These are phyloP conservation scores for Amanita subjunquillea DNA, from an alignment of 768 basidiomycete species.

Conservation along the genomic window DNA sequence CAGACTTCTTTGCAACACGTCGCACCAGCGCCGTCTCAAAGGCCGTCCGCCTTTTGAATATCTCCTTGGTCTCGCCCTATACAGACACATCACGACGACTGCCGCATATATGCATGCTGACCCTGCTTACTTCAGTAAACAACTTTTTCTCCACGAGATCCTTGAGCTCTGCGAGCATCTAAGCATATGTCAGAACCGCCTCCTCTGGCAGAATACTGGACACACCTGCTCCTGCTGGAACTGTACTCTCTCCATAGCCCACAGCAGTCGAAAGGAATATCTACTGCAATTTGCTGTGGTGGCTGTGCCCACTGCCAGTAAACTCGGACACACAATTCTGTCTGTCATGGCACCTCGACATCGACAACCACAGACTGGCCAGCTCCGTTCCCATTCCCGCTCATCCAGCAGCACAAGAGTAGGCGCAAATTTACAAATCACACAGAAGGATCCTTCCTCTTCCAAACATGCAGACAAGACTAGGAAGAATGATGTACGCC, in stretches of 20 bases:
- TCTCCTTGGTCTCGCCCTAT: slow-evolving; percentile 73
- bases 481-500: slow-evolving; percentile 40
- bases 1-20: slow-evolving; percentile 73
- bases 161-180: slow-evolving; percentile 94
- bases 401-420: slow-evolving; percentile 53
- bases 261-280: background rate
- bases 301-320: slow-evolving; percentile 4
- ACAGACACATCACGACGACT: background rate
- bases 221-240: slow-evolving; percentile 85
- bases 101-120: background rate
- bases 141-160: slow-evolving; percentile 79
- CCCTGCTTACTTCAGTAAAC: slow-evolving; percentile 59
- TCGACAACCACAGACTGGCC: slow-evolving; percentile 31
- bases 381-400: slow-evolving; percentile 53
- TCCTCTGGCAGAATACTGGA: background rate
- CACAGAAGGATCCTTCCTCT: slow-evolving; percentile 43
- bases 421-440: slow-evolving; percentile 53
- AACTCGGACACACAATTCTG: slow-evolving; percentile 6
- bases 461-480: slow-evolving; percentile 38
- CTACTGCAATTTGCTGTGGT: background rate
- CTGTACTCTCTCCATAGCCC: slow-evolving; percentile 82
- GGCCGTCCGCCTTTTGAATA: slow-evolving; percentile 73
- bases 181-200: slow-evolving; percentile 5
- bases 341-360: slow-evolving; percentile 38
- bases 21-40: slow-evolving; percentile 82